Evolutionary conservation across 1,284 basidiomycete species (phyloP).

Genomic region (Tetrapyrgos nigripes): DNA sequence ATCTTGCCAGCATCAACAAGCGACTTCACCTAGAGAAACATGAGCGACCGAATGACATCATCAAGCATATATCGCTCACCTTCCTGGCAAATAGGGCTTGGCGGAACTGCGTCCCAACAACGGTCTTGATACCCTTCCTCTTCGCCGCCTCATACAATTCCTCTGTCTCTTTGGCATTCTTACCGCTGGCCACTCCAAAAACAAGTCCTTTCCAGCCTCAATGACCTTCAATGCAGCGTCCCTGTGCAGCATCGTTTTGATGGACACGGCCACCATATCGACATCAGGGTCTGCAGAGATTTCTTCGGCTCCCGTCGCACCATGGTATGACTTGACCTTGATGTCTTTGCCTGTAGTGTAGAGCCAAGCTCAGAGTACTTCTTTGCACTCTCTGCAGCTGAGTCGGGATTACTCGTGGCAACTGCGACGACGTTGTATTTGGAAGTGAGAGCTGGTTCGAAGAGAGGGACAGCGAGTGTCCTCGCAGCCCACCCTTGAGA

Average conservation of each 20-base stretch:
- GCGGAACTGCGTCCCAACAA: constrained; percentile 41
- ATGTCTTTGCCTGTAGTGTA: constrained; percentile 23
- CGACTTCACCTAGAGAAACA: neutral
- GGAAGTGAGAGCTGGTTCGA: neutral
- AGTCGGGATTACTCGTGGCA: constrained; percentile 30
- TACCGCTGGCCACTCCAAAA: constrained; percentile 47
- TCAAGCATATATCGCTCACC: too few relatives aligned
- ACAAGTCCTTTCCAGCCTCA: constrained; percentile 41
- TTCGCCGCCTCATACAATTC: constrained; percentile 38
- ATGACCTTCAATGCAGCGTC: constrained; percentile 37
- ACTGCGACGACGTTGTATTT: constrained; percentile 32
- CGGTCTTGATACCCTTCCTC: constrained; percentile 34
- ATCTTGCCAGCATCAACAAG: constrained; percentile 14
- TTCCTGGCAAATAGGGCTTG: constrained; percentile 30
- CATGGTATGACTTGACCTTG: constrained; percentile 37
- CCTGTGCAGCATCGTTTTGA: constrained; percentile 35
- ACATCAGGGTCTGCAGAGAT: constrained; percentile 40
- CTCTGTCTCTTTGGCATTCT: constrained; percentile 31
- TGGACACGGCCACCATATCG: constrained; percentile 41
- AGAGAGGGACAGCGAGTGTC: neutral
- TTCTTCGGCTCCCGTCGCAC: constrained; percentile 26
- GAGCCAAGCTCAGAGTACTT: constrained; percentile 26
- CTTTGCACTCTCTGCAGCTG: constrained; percentile 30
- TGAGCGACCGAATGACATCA: neutral
- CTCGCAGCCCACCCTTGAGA: neutral